Conservation (phyloP, 2,329 filamentous ascomycete species). For the Davidsoniella virescens region DNA sequence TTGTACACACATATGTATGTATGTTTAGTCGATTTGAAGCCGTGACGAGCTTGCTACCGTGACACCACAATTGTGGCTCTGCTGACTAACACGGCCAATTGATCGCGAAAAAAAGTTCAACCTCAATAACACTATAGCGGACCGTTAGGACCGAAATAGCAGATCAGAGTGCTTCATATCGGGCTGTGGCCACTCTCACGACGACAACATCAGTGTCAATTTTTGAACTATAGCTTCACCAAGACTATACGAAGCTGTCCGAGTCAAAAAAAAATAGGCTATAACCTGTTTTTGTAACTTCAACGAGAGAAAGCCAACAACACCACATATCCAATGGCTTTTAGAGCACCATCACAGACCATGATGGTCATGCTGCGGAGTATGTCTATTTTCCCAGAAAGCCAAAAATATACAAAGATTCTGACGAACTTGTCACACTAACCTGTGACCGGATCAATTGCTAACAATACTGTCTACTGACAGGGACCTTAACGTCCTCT, state of each 20-base stretch:
- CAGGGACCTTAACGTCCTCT: conserved; percentile 3
- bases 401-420: neutral
- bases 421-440: neutral
- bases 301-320: too few relatives aligned
- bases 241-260: too few relatives aligned
- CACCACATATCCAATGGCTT: neutral
- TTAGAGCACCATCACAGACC: conserved; percentile 3
- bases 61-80: conserved; percentile 8
- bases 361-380: conserved; percentile 8
- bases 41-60: neutral
- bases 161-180: neutral
- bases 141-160: neutral
- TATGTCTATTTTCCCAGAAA: neutral
- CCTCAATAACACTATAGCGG: conserved; percentile 5
- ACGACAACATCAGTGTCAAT: neutral
- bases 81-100: conserved; percentile 8
- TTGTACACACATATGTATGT: too few relatives aligned
- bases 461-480: neutral
- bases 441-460: neutral
- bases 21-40: too few relatives aligned
- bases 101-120: conserved; percentile 14
- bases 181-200: neutral
- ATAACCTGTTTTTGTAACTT: too few relatives aligned
- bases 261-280: too few relatives aligned
- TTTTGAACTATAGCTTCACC: neutral